These are phyloP conservation scores for Harringtonia lauricola DNA, from an alignment of 2,329 filamentous ascomycete species.

Conservation along the genomic window DNA sequence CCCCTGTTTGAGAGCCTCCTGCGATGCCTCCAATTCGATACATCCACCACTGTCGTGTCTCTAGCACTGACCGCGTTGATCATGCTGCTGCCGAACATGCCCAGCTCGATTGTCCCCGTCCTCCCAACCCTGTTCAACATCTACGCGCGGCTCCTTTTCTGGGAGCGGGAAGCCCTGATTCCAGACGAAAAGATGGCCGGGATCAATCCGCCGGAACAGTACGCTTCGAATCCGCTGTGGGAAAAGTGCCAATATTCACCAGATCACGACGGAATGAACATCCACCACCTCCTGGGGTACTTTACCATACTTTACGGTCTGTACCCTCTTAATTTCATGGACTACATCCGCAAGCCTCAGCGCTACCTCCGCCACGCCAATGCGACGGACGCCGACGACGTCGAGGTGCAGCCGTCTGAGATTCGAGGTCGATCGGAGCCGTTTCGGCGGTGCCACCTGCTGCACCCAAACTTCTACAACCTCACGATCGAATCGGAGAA, in stretches of 20 bases:
- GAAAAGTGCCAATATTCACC: slow-evolving; percentile 50
- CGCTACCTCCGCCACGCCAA: slow-evolving; percentile 66
- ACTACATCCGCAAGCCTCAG: slow-evolving; percentile 73
- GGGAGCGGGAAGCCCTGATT: slow-evolving; percentile 47
- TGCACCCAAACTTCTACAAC: slow-evolving; percentile 79
- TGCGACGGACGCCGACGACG: slow-evolving; percentile 57
- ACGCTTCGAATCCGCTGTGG: slow-evolving; percentile 33
- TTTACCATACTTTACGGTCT: slow-evolving; percentile 76
- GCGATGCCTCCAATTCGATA: slow-evolving; percentile 65
- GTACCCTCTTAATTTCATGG: slow-evolving; percentile 78
- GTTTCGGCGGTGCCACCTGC: slow-evolving; percentile 60
- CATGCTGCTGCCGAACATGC: slow-evolving; percentile 77
- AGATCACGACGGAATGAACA: slow-evolving; percentile 48
- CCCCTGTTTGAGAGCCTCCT: slow-evolving; percentile 61
- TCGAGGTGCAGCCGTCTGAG: slow-evolving; percentile 68
- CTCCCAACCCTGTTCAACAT: slow-evolving; percentile 70
- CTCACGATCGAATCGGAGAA: slow-evolving; percentile 72
- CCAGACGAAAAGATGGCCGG: slow-evolving; percentile 26
- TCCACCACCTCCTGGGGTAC: slow-evolving; percentile 61
- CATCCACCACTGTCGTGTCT: slow-evolving; percentile 66
- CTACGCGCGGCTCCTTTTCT: slow-evolving; percentile 70
- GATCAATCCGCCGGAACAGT: slow-evolving; percentile 13
- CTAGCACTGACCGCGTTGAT: slow-evolving; percentile 63
- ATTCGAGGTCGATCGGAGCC: slow-evolving; percentile 66
- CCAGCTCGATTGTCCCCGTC: slow-evolving; percentile 55